Conservation (phyloP, 1,284 basidiomycete species). For the Fomes fomentarius region DNA sequence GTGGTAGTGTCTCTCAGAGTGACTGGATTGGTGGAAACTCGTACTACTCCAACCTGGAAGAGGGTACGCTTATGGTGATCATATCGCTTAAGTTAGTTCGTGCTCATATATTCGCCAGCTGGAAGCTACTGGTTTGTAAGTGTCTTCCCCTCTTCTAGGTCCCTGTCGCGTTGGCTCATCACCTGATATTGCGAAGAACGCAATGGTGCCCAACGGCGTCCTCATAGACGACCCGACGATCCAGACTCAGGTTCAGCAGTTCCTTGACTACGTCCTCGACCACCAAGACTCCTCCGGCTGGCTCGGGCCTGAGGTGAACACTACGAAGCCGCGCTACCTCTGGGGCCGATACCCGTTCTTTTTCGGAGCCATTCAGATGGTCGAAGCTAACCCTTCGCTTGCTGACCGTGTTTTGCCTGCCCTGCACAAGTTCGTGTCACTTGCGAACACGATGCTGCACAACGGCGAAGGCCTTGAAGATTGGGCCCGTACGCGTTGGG, state of each 20-base stretch:
- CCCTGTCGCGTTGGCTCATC: background rate
- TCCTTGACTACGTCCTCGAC: conserved; percentile 56
- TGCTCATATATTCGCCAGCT: conserved; percentile 36
- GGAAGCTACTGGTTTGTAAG: conserved; percentile 65
- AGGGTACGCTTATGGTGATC: conserved; percentile 40
- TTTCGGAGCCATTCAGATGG: conserved; percentile 58
- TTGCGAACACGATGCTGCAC: conserved; percentile 61
- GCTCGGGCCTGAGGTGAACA: conserved; percentile 60
- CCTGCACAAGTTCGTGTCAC: conserved; percentile 51
- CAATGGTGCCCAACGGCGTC: conserved; percentile 54
- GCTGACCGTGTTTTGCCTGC: conserved; percentile 49
- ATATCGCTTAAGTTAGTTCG: background rate
- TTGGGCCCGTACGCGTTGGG: conserved; percentile 60
- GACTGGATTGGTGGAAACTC: conserved; percentile 58
- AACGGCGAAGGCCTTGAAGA: conserved; percentile 52
- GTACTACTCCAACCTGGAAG: conserved; percentile 56
- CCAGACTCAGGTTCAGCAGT: conserved; percentile 49
- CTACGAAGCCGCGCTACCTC: conserved; percentile 54
- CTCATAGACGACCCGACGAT: conserved; percentile 49
- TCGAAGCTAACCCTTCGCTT: conserved; percentile 48
- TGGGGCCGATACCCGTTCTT: conserved; percentile 65
- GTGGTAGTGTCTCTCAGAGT: conserved; percentile 48
- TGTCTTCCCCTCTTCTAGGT: conserved; percentile 12
- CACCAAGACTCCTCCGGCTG: conserved; percentile 59
- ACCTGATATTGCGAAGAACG: conserved; percentile 42